Conservation (phyloP, 164 flowering plant genomes). For the Nelumbo lutea region DNA sequence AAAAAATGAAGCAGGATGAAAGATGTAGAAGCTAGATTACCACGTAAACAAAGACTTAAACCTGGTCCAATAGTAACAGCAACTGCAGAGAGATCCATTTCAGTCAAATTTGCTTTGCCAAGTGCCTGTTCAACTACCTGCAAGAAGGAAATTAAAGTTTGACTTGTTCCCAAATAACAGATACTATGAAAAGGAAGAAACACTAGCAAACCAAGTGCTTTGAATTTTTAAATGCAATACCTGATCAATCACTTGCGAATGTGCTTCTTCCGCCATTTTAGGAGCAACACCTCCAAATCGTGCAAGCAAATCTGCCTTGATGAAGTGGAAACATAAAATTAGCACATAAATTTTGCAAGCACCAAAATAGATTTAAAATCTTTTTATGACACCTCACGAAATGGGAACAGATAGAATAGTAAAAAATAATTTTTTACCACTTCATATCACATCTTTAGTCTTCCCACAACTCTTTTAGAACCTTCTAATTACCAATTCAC, state of each 20-base stretch:
- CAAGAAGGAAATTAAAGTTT: slow-evolving; percentile 2
- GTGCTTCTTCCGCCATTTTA: slow-evolving; percentile 96
- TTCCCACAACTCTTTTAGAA: too few species aligned
- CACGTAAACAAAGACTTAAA: slow-evolving; percentile 89
- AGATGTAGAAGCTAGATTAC: slow-evolving; percentile 31
- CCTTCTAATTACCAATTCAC: too few species aligned
- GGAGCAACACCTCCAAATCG: slow-evolving; percentile 95
- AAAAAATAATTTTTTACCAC: neutral
- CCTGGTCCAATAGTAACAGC: slow-evolving; percentile 99
- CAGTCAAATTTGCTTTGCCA: slow-evolving; percentile 63
- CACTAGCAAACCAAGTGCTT: neutral
- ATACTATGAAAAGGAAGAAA: neutral
- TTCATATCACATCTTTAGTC: too few species aligned
- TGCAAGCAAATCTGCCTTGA: slow-evolving; percentile 86
- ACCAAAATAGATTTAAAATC: neutral
- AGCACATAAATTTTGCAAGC: neutral
- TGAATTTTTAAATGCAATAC: slow-evolving; percentile 23
- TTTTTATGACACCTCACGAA: neutral
- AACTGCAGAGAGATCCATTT: slow-evolving; percentile 73
- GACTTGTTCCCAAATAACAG: neutral
- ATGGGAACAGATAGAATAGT: neutral
- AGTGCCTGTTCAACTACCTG: slow-evolving; percentile 89
- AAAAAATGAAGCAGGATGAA: neutral
- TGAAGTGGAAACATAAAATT: slow-evolving; percentile 13
- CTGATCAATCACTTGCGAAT: slow-evolving; percentile 75